Conservation (phyloP, 2,329 filamentous ascomycete genomes). For the Beauveria sp. region DNA sequence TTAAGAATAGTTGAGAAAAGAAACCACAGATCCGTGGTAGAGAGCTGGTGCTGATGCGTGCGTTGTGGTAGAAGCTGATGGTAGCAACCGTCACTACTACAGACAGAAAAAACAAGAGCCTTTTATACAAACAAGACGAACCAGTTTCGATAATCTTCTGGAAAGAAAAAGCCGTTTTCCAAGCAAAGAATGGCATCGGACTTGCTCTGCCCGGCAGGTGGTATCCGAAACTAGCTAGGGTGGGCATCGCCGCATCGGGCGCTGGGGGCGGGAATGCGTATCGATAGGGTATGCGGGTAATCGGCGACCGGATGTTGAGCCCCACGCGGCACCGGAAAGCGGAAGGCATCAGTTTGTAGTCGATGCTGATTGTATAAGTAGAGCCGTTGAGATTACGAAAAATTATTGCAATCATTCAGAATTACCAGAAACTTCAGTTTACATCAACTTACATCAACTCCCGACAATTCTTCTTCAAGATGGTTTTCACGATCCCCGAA, state of each 20-base stretch:
- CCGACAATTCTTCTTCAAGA: not conserved
- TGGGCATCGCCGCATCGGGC: not conserved
- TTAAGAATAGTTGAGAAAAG: too few relatives aligned
- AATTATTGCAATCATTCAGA: not conserved
- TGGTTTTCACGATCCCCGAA: conserved; percentile 9
- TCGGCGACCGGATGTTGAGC: not conserved
- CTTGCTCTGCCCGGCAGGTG: too few relatives aligned
- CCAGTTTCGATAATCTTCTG: too few relatives aligned
- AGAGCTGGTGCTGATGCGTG: not conserved
- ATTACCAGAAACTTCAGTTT: not conserved
- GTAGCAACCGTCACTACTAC: not conserved
- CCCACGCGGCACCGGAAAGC: not conserved
- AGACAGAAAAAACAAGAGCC: not conserved
- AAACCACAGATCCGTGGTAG: not conserved
- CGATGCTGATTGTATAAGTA: not conserved
- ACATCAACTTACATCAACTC: not conserved
- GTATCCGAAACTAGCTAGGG: too few relatives aligned
- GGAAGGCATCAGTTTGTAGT: not conserved
- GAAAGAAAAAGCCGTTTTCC: too few relatives aligned
- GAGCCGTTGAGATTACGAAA: not conserved
- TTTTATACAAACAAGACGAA: not conserved
- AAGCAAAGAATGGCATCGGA: too few relatives aligned
- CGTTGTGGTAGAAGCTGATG: not conserved
- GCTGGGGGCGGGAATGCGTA: not conserved
- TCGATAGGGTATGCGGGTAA: conserved; percentile 8